phyloP scores from a whole-genome alignment of 2,329 filamentous ascomycete genomes.

The Nemania sp. region DNA sequence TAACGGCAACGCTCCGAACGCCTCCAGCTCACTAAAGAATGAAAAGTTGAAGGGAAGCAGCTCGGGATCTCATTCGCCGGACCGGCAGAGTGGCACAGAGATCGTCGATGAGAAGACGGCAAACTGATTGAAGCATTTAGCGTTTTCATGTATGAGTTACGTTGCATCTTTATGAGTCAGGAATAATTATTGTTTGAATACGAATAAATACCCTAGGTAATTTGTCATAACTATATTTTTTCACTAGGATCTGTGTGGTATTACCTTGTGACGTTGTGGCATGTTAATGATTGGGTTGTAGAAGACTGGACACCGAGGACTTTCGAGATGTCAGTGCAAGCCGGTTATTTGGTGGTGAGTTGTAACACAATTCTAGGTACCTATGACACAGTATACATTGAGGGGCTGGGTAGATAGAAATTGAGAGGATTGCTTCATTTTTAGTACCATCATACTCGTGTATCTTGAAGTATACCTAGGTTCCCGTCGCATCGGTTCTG shows the following conservation, averaged over 20 bases:
- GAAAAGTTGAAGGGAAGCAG: constrained; percentile 42
- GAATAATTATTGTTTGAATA: background rate
- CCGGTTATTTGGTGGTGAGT: too few species aligned
- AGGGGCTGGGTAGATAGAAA: too few species aligned
- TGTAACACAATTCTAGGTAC: too few species aligned
- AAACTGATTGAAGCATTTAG: background rate
- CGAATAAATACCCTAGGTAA: too few species aligned
- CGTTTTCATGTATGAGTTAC: background rate
- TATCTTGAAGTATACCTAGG: too few species aligned
- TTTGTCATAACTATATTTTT: background rate
- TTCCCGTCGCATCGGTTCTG: too few species aligned
- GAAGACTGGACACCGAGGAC: background rate
- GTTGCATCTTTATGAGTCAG: background rate
- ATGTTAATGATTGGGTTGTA: background rate
- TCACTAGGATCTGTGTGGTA: background rate
- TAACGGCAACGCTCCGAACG: constrained; percentile 43
- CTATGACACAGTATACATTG: too few species aligned
- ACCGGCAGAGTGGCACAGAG: constrained; percentile 17
- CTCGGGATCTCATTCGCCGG: constrained; percentile 24
- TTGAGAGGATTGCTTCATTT: too few species aligned
- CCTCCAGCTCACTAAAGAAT: constrained; percentile 41
- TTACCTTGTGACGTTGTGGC: background rate
- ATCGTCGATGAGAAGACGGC: constrained; percentile 30
- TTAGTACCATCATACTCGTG: too few species aligned
- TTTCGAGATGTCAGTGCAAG: background rate